Base-by-base conservation (phyloP, 1,284 basidiomycete species). In the Filobasidium uniguttulatum region DNA sequence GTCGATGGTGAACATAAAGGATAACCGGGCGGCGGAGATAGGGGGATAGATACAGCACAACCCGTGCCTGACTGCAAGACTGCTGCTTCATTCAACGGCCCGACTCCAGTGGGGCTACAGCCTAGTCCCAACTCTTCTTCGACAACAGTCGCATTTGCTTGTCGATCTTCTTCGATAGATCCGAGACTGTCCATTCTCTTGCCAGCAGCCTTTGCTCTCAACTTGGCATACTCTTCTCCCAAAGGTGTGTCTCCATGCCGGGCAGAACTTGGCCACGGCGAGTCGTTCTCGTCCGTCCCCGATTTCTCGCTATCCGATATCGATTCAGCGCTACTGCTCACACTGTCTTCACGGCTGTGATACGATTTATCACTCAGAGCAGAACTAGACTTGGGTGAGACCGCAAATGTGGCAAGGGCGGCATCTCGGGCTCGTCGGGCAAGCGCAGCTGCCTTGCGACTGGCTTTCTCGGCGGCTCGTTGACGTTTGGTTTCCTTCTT, bases 171-270 rank as follows among this genome's bases (percentile, higher is more conserved):
- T 3, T 43, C 25, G 4, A 43, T 29, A 3, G 40, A 43, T 3
- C 26, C 40, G 25, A 43, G 15, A n/a, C 40, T 43, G 23, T 29
- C 29, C 40, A 43, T 28, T 20, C 40, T 43, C 26, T 26, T 20
- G 7, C 23, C n/a, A 8, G 29, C 14, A 23, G 25, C 15, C 14
- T 29, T 29, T 5, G 36, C 36, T 26, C 26, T 12, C 12, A 26
- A 28, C 26, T 43, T 43, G 25, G 15, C 26, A 20, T 43, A 26
- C n/a, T 43, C 40, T 12, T 28, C n/a, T 5, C 40, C 40, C 5
- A 43, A 26, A 12, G 40, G 40, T 26, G 40, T 43, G 20, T 43
- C 40, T n/a, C 40, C 40, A n/a, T 43, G 40, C 26, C 40, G 10
- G n/a, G 40, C 40, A 23, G 40, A 43, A 26, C 25, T 28, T 26